A percentile compares a stretch with the other conserved stretches of the same genome.
These are phyloP conservation scores for Aspergillus amoenus DNA, from an alignment of 2,329 filamentous ascomycete species.

Conservation along the genomic window DNA sequence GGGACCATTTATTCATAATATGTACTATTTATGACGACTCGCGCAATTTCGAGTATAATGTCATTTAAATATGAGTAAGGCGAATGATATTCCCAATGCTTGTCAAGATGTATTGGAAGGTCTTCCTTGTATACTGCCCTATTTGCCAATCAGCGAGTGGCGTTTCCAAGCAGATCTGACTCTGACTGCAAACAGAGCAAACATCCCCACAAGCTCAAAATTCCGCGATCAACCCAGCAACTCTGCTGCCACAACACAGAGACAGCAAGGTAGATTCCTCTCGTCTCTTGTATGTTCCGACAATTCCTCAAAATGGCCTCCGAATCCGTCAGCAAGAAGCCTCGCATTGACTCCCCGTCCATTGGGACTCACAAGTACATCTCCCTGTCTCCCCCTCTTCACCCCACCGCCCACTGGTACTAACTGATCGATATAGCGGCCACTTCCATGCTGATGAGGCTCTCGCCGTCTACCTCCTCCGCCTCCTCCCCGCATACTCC, in stretches of 20 bases:
- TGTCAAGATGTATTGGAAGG: too few relatives aligned
- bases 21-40: too few relatives aligned
- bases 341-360: conserved; percentile 71
- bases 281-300: conserved; percentile 36
- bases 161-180: neutral
- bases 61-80: too few relatives aligned
- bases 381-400: neutral
- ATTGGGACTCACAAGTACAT: conserved; percentile 86
- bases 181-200: neutral
- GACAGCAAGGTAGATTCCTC: neutral
- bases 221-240: conserved; percentile 16
- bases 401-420: neutral
- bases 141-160: neutral
- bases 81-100: too few relatives aligned
- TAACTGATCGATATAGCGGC: conserved; percentile 52
- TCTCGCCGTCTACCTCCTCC: conserved; percentile 93
- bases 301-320: conserved; percentile 58
- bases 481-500: conserved; percentile 77
- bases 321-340: conserved; percentile 71
- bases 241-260: neutral
- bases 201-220: conserved; percentile 14
- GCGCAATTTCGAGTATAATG: too few relatives aligned
- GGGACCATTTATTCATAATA: too few relatives aligned
- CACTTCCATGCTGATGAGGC: conserved; percentile 99
- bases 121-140: too few relatives aligned